A percentile compares a stretch with the other conserved stretches of the same genome.
Evolutionary conservation across 805 yeast species (phyloP).

Genomic region (Teunomyces pallodes): DNA sequence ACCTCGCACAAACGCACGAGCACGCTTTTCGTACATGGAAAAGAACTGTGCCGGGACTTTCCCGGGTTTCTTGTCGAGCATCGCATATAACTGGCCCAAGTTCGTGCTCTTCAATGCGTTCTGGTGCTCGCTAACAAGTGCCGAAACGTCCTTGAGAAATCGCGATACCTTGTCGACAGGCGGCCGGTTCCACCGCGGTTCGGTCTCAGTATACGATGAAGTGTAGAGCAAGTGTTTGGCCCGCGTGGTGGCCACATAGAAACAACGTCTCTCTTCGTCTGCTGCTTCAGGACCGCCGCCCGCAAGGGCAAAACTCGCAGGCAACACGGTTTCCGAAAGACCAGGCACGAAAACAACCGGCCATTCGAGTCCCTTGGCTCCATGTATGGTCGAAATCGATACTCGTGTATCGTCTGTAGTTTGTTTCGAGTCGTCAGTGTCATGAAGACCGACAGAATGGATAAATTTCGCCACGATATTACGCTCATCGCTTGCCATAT

Average conservation of each 20-base stretch:
- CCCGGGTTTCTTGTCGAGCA: conserved; percentile 7
- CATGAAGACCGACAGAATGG: conserved; percentile 34
- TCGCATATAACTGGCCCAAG: conserved; percentile 18
- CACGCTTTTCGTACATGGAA: background rate
- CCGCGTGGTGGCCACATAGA: conserved; percentile 87
- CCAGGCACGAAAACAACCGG: conserved; percentile 85
- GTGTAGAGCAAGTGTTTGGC: conserved; percentile 61
- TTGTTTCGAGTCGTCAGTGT: conserved; percentile 19
- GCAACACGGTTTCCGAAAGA: conserved; percentile 62
- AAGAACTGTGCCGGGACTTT: background rate
- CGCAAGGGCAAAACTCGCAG: conserved; percentile 50
- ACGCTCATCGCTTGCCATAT: conserved; percentile 10
- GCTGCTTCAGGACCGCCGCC: conserved; percentile 25
- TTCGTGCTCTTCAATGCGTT: conserved; percentile 16
- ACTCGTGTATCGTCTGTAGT: conserved; percentile 19
- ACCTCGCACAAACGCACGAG: background rate
- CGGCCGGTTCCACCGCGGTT: conserved; percentile 19
- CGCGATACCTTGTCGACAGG: conserved; percentile 24
- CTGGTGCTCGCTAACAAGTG: conserved; percentile 10
- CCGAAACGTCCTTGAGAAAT: conserved; percentile 19
- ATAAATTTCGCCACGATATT: conserved; percentile 25
- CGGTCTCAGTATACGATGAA: conserved; percentile 25
- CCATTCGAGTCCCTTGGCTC: conserved; percentile 95
- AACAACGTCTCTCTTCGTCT: conserved; percentile 79
- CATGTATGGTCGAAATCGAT: conserved; percentile 79